Conservation (phyloP, 2,329 filamentous ascomycete genomes). For the Fusarium sp. region DNA sequence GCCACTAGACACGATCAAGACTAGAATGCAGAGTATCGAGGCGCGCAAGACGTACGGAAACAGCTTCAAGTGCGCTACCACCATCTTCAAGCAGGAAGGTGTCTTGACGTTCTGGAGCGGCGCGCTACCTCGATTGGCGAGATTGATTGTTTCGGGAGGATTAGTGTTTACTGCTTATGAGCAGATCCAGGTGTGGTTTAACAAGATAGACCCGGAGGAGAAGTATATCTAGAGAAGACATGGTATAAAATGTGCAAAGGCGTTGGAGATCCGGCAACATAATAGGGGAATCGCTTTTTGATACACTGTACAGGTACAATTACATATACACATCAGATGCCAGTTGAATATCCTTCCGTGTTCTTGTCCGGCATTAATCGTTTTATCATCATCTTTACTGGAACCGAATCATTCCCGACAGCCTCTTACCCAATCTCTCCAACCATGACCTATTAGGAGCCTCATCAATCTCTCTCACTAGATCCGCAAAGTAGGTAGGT, state of each 20-base stretch:
- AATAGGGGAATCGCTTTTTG: conserved; percentile 38
- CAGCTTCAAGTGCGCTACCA: conserved; percentile 82
- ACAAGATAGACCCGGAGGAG: conserved; percentile 82
- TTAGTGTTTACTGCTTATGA: conserved; percentile 99
- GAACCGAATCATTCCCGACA: conserved; percentile 71
- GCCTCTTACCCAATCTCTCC: conserved; percentile 63
- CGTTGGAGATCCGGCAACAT: conserved; percentile 32
- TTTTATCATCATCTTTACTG: conserved; percentile 52
- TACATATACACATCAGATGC: conserved; percentile 43
- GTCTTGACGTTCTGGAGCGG: conserved; percentile 94
- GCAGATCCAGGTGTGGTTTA: conserved; percentile 84
- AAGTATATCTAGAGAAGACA: conserved; percentile 75
- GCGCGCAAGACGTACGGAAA: conserved; percentile 85
- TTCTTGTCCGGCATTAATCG: conserved; percentile 29
- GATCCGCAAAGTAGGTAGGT: conserved; percentile 72
- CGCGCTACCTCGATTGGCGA: conserved; percentile 84
- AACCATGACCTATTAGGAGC: conserved; percentile 69
- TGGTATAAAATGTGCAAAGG: conserved; percentile 9
- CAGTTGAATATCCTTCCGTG: conserved; percentile 35
- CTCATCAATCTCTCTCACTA: conserved; percentile 72
- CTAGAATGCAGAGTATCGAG: conserved; percentile 96
- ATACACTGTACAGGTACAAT: conserved; percentile 46
- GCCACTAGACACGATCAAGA: conserved; percentile 93
- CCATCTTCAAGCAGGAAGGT: conserved; percentile 91
- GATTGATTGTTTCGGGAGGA: conserved; percentile 90